A percentile compares a stretch with the other conserved stretches of the same genome.
These are phyloP conservation scores for Euphorbia neoarborescens DNA, from an alignment of 441 rosid genomes.

Conservation along the genomic window DNA sequence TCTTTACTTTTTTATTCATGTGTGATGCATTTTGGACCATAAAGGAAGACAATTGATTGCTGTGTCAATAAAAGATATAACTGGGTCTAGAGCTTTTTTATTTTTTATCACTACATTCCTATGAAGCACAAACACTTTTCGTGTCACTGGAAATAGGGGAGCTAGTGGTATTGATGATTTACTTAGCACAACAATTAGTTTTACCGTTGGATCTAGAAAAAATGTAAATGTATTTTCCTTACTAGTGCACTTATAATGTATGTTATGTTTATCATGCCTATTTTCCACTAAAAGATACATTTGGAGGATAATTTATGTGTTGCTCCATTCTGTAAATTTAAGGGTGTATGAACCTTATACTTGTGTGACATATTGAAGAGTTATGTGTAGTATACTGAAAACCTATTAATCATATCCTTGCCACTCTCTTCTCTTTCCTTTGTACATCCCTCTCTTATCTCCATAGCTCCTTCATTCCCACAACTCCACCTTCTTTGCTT, in stretches of 20 bases:
- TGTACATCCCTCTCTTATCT: too few relatives aligned
- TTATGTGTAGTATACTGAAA: background rate
- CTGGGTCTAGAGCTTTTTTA: too few relatives aligned
- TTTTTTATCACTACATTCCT: too few relatives aligned
- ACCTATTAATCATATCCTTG: background rate
- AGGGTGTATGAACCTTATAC: background rate
- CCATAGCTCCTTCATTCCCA: too few relatives aligned
- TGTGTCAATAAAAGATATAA: too few relatives aligned
- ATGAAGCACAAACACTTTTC: too few relatives aligned
- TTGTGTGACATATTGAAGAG: background rate
- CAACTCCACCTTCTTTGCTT: too few relatives aligned
- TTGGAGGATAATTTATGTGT: background rate
- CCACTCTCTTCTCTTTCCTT: too few relatives aligned
- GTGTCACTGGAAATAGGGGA: constrained; percentile 88
- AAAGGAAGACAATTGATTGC: too few relatives aligned
- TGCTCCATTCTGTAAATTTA: background rate
- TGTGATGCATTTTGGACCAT: too few relatives aligned
- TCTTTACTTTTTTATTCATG: too few relatives aligned
- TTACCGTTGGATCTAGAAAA: constrained; percentile 79
- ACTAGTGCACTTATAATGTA: background rate
- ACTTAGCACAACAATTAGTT: constrained; percentile 88
- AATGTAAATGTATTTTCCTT: constrained; percentile 36
- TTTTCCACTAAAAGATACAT: constrained; percentile 4
- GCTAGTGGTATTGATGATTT: constrained; percentile 98
- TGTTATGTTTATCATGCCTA: background rate